Percentiles rank a stretch among this genome's conserved stretches.
Conservation (phyloP, 805 yeast species). For the Hanseniaspora osmophila region DNA sequence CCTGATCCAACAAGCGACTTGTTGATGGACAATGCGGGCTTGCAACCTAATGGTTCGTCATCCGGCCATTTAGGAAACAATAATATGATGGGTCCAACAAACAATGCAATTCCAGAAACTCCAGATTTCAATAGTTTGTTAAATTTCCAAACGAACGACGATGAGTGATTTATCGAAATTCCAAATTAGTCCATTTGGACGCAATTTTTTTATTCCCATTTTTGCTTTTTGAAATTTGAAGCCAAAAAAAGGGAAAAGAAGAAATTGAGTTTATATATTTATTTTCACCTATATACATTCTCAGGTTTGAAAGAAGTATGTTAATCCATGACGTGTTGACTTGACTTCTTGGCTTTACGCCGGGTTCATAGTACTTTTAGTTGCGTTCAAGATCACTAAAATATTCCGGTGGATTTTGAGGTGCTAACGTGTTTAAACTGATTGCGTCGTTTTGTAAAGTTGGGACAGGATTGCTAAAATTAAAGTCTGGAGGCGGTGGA, state of each 20-base stretch:
- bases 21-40: not conserved
- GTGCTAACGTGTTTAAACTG: constrained; percentile 21
- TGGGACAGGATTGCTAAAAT: constrained; percentile 16
- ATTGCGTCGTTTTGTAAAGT: constrained; percentile 16
- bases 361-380: not conserved
- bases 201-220: no score
- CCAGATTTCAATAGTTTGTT: not conserved
- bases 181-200: no score
- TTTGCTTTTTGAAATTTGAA: no score
- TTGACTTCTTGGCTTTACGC: no score
- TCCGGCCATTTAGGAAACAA: not conserved
- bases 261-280: no score
- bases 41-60: not conserved
- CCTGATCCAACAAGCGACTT: not conserved
- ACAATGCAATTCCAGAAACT: not conserved
- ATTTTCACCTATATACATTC: no score
- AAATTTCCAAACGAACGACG: not conserved
- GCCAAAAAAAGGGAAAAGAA: no score
- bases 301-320: no score
- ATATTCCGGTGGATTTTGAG: constrained; percentile 26
- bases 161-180: not conserved
- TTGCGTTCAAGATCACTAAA: constrained; percentile 11
- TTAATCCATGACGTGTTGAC: no score
- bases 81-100: not conserved
- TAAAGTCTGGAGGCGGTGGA: constrained; percentile 26